Evolutionary conservation across 2,329 filamentous ascomycete genomes (phyloP).

Genomic region (Trichoderma sp.): DNA sequence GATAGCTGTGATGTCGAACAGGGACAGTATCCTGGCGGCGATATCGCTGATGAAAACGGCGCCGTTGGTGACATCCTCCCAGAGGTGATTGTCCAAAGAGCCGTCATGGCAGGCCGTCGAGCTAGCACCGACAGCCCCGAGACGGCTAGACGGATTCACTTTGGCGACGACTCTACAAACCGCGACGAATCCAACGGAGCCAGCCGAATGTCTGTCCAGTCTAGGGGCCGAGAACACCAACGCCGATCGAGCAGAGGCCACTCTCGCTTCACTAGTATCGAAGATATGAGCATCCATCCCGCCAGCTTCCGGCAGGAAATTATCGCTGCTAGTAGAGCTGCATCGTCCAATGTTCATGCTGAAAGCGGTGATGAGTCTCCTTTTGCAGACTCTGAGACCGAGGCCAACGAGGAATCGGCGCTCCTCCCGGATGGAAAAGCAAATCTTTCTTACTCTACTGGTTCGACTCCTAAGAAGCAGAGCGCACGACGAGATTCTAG

Average conservation of each 20-base stretch:
- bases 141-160: constrained; percentile 44
- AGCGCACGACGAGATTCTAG: constrained; percentile 50
- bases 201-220: constrained; percentile 37
- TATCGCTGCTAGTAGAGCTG: constrained; percentile 69
- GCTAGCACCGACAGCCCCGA: constrained; percentile 38
- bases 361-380: constrained; percentile 53
- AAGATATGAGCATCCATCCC: constrained; percentile 82
- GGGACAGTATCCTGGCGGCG: constrained; percentile 48
- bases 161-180: constrained; percentile 36
- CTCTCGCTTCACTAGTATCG: constrained; percentile 63
- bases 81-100: constrained; percentile 59
- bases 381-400: constrained; percentile 44
- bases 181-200: constrained; percentile 35
- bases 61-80: constrained; percentile 64
- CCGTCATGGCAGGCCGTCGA: constrained; percentile 35
- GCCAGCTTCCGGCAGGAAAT: constrained; percentile 91
- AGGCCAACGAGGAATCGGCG: constrained; percentile 49
- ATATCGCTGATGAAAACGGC: constrained; percentile 57
- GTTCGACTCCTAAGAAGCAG: constrained; percentile 30
- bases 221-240: constrained; percentile 46
- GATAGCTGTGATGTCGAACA: constrained; percentile 49
- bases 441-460: constrained; percentile 35
- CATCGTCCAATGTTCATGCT: constrained; percentile 51
- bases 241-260: constrained; percentile 53
- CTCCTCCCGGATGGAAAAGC: constrained; percentile 47